Evolutionary conservation across 176 grass and related monocot genomes (phyloP), one percentile per base, ranked within the genome.

Genomic region (Cymbopogon citratus): DNA sequence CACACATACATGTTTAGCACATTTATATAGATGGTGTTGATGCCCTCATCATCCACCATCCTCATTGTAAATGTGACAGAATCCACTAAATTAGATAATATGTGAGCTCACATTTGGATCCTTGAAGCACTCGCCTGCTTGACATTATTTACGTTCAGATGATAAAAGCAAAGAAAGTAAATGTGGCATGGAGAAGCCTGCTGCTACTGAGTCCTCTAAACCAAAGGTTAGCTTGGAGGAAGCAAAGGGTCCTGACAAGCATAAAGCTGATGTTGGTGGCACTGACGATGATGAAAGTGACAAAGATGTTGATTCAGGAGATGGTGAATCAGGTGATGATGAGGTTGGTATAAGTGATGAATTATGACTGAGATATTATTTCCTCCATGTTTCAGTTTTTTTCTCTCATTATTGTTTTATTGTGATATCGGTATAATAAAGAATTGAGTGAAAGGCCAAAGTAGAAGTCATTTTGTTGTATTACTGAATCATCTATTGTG

Each of bases 111-210:
- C 3, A 71, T 16, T 28, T 66, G n/a, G 19, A 83, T 44, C 18
- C 28, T 79, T 60, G 5, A 73, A 43, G 18, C 14, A 80, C 28
- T 6, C 24, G 24, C 78, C 48, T 84, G 68, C 71, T 46, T 81
- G 85, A 87, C 51, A 44, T 75, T 88, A 39, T 83, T 63, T 86
- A 86, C 57, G 56, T 68, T 74, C 78, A 62, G 76, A n/a, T 81
- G 86, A 75, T 82, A 91, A 81, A 71, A 49, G 59, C 29, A 87
- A 78, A 52, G 83, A 80, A 66, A 64, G 74, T 63, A 80, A 85
- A 84, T 25, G 44, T 44, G 81, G 69, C 85, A 19, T 81, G 39
- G 84, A 80, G 40, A 85, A 80, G 51, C n/a, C 75, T 57, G 46
- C 68, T 74, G 61, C 71, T 80, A 54, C 38, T 40, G 38, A 72